Conservation (phyloP, 257 asterid species). For the Handroanthus guayacan region DNA sequence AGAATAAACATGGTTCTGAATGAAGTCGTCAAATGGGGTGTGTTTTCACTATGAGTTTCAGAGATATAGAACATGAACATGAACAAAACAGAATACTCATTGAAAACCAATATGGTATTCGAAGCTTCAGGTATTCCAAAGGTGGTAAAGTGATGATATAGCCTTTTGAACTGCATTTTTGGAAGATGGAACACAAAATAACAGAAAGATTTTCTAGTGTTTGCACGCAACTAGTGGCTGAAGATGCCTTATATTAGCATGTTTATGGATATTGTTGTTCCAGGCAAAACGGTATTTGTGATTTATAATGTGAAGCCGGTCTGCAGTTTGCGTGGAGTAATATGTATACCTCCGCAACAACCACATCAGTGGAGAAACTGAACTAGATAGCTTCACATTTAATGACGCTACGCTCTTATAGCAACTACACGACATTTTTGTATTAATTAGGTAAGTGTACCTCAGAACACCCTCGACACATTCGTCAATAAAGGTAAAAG, state of each 20-base stretch:
- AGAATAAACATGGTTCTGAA: neutral
- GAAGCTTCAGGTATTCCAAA: neutral
- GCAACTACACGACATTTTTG: neutral
- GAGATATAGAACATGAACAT: neutral
- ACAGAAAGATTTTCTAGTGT: neutral
- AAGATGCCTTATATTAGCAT: neutral
- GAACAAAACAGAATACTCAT: neutral
- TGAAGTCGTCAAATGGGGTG: neutral
- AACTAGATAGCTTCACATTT: neutral
- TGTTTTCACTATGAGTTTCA: neutral
- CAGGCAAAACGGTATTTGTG: neutral
- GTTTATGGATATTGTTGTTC: too few species aligned
- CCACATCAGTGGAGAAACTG: neutral
- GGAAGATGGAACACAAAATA: neutral
- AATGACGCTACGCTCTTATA: neutral
- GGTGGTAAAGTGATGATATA: neutral
- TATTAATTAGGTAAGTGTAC: conserved; percentile 35
- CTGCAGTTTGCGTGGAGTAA: too few species aligned
- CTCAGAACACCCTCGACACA: conserved; percentile 62
- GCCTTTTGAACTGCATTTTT: neutral
- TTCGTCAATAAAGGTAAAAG: conserved; percentile 59
- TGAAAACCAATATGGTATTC: neutral
- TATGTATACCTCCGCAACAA: too few species aligned
- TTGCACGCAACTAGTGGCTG: conserved; percentile 6
- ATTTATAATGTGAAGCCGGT: neutral